A percentile compares a stretch with the other conserved stretches of the same genome.
Conservation (phyloP, 2,329 filamentous ascomycete species). For the Colletotrichum sp. region DNA sequence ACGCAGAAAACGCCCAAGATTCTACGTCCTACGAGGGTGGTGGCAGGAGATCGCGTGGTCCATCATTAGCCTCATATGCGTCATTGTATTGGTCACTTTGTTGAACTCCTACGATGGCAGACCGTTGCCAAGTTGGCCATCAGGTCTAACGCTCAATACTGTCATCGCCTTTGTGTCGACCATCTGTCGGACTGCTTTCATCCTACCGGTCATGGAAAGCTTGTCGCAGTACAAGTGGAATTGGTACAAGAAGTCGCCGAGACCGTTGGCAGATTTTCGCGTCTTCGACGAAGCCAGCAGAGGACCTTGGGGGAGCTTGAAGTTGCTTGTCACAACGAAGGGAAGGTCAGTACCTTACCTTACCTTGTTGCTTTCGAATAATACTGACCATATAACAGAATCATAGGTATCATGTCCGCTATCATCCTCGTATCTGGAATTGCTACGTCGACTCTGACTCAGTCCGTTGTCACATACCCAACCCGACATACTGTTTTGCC, state of each 20-base stretch:
- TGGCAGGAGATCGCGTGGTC: slow-evolving; percentile 1
- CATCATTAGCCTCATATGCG: neutral
- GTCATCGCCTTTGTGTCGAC: slow-evolving; percentile 31
- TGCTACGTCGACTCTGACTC: slow-evolving; percentile 20
- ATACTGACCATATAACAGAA: neutral
- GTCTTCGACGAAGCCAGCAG: slow-evolving; percentile 22
- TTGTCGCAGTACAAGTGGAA: slow-evolving; percentile 27
- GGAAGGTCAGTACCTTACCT: neutral
- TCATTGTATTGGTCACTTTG: slow-evolving; percentile 26
- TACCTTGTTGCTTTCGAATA: neutral
- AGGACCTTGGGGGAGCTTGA: slow-evolving; percentile 22
- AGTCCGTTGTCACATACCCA: slow-evolving; percentile 16
- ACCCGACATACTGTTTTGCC: neutral
- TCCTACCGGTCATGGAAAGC: slow-evolving; percentile 28
- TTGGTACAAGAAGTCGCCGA: slow-evolving; percentile 10
- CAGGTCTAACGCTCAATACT: slow-evolving; percentile 32
- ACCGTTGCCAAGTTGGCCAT: slow-evolving; percentile 24
- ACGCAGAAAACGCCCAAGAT: neutral
- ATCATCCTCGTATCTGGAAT: slow-evolving; percentile 16
- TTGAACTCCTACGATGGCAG: slow-evolving; percentile 22
- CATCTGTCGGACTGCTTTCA: slow-evolving; percentile 24
- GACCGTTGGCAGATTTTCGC: slow-evolving; percentile 18
- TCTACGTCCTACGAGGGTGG: neutral
- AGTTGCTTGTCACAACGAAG: neutral
- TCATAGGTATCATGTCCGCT: neutral